These are phyloP conservation scores for Rhypophila decipiens DNA, from an alignment of 495 filamentous ascomycete species.

Conservation along the genomic window DNA sequence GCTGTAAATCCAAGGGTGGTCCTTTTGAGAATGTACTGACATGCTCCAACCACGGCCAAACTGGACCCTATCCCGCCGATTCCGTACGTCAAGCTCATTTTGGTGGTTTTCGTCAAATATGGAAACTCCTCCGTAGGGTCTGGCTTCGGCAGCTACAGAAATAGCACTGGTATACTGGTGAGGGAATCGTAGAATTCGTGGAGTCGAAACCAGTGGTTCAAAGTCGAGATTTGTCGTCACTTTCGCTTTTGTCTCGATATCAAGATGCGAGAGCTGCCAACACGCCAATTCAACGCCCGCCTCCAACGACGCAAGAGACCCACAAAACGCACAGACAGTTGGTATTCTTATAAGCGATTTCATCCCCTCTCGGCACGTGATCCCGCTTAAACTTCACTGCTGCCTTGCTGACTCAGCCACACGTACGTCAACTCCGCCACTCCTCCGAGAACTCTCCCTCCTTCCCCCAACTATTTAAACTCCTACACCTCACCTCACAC, in stretches of 20 bases:
- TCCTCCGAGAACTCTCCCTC: not conserved
- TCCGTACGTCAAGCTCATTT: slow-evolving; percentile 59
- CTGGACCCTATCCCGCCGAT: slow-evolving; percentile 62
- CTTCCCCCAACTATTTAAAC: slow-evolving; percentile 21
- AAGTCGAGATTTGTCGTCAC: not conserved
- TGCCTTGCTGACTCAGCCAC: not conserved
- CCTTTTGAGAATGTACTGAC: slow-evolving; percentile 43
- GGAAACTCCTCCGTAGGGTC: not conserved
- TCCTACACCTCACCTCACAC: slow-evolving; percentile 4
- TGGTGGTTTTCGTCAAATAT: slow-evolving; percentile 14
- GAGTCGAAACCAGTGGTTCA: not conserved
- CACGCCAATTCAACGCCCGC: slow-evolving; percentile 6
- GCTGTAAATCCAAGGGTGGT: slow-evolving; percentile 18
- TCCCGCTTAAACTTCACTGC: not conserved
- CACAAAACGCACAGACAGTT: too few species aligned
- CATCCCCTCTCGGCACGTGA: too few species aligned
- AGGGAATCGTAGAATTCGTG: not conserved
- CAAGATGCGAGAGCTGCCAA: not conserved
- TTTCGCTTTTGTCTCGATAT: not conserved
- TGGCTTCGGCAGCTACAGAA: not conserved
- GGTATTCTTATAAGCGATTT: too few species aligned
- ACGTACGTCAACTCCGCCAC: not conserved
- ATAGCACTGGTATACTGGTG: not conserved
- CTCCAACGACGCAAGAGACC: not conserved
- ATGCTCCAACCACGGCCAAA: slow-evolving; percentile 78